Evolutionary conservation across 2,329 filamentous ascomycete genomes (phyloP).

Genomic region (Cytospora schulzeri): DNA sequence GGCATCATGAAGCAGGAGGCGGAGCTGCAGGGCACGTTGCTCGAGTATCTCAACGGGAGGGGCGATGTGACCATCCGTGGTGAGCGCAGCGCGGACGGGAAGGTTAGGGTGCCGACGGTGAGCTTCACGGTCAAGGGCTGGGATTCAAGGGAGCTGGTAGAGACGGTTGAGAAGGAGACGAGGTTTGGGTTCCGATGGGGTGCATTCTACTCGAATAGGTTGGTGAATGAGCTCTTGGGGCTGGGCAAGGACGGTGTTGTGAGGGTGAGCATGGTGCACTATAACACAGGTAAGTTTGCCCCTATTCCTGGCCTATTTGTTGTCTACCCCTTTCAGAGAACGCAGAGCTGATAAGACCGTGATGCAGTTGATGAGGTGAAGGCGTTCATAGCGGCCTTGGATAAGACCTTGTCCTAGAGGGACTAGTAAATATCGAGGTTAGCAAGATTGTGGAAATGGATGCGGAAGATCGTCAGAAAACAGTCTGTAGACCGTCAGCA

Average conservation of each 20-base stretch:
- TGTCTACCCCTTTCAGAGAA: not conserved
- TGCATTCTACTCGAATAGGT: conserved; percentile 62
- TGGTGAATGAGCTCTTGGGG: conserved; percentile 58
- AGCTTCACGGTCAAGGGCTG: conserved; percentile 60
- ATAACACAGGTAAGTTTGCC: conserved; percentile 60
- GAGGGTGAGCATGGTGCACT: conserved; percentile 66
- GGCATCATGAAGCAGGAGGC: conserved; percentile 59
- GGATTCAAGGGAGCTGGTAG: conserved; percentile 53
- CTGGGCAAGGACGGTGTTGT: conserved; percentile 62
- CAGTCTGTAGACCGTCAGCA: not conserved
- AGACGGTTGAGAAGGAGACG: conserved; percentile 57
- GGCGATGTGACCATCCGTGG: conserved; percentile 58
- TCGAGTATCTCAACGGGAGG: conserved; percentile 56
- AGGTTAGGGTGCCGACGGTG: conserved; percentile 62
- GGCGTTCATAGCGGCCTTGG: conserved; percentile 53
- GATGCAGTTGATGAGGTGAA: conserved; percentile 57
- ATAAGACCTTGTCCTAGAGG: conserved; percentile 46
- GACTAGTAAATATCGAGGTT: not conserved
- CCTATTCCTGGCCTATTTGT: not conserved
- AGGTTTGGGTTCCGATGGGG: conserved; percentile 64
- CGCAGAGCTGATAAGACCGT: conserved; percentile 23
- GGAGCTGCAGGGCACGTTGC: conserved; percentile 55
- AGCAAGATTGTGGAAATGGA: not conserved
- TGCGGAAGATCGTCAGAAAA: not conserved
- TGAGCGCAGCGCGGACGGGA: conserved; percentile 49